Base-by-base conservation (phyloP, 2,329 filamentous ascomycete genomes). In the Ustulina deusta region DNA sequence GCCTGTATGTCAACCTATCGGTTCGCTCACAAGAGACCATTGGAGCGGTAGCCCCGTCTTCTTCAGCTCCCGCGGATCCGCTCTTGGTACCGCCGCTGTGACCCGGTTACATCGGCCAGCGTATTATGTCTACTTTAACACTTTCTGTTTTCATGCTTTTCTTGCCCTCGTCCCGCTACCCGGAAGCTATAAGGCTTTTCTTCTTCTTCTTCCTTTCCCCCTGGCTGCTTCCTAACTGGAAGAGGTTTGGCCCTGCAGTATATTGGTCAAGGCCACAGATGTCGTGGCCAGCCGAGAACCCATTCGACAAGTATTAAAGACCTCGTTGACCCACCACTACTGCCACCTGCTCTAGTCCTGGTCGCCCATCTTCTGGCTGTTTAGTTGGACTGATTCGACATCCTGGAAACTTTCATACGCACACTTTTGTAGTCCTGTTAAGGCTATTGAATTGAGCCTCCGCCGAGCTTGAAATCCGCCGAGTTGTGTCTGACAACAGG, bases 231-330 rank as follows among this genome's bases (percentile, higher is more conserved):
- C 29, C 55, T 58, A 66, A 61, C 56, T 70, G 42, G 55, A 56
- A 51, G 27, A 15, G 56, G 65, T 27, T 59, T 65, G 66, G 58
- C 44, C 63, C 56, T 55, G 57, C 22, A 56, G 56, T 59, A 56
- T 64, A 61, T 56, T 64, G 52, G 56, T n/a, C 49, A 38, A 62
- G 63, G 67, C 56, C 36, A 61, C 61, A 20, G 63, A 40, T 57
- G 29, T 69, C 36, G 48, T 65, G 64, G 48, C 40, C 69, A 56
- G 57, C 61, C 61, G 52, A 67, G 58, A 60, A 49, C 29, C 61
- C 40, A 56, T 66, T 61, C 22, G 49, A 63, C 61, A 51, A 73
- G 69, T 76, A 77, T 77, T 75, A 74, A 76, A 75, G 66, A 67
- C 71, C 65, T 75, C 61, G 56, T 63, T 57, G 74, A 73, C 69